These are phyloP conservation scores for Liriodendron chinense DNA, from an alignment of 164 flowering plant species.

Conservation along the genomic window DNA sequence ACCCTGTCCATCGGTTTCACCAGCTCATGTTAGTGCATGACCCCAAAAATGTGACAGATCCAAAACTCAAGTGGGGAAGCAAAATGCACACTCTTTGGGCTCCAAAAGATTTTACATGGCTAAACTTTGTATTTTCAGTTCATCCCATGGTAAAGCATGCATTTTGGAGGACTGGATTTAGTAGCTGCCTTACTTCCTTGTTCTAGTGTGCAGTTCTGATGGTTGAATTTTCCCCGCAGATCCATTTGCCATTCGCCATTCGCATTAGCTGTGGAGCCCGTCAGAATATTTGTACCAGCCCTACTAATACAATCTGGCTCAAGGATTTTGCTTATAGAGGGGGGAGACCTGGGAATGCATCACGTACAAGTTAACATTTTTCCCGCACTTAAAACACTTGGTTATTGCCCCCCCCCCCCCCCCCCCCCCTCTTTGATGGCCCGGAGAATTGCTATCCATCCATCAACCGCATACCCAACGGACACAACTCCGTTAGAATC, in stretches of 20 bases:
- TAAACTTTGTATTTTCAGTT: too few relatives aligned
- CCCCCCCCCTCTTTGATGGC: slow-evolving; percentile 69
- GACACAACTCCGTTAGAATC: slow-evolving; percentile 73
- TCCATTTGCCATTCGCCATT: slow-evolving; percentile 69
- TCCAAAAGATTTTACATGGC: too few relatives aligned
- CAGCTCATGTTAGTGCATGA: too few relatives aligned
- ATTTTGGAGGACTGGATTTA: background rate
- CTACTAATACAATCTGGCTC: slow-evolving; percentile 71
- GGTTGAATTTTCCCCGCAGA: slow-evolving; percentile 32
- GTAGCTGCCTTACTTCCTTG: background rate
- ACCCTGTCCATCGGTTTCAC: too few relatives aligned
- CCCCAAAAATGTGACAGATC: too few relatives aligned
- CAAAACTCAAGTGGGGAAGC: too few relatives aligned
- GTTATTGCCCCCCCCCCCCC: slow-evolving; percentile 80
- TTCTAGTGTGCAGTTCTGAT: background rate
- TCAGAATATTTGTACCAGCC: slow-evolving; percentile 46
- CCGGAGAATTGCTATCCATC: slow-evolving; percentile 88
- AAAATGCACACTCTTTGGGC: too few relatives aligned
- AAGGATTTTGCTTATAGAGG: slow-evolving; percentile 91
- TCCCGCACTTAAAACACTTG: slow-evolving; percentile 71
- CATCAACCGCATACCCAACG: slow-evolving; percentile 63
- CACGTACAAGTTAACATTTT: slow-evolving; percentile 55
- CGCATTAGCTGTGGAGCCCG: slow-evolving; percentile 98
- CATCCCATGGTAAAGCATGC: too few relatives aligned
- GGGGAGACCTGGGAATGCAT: slow-evolving; percentile 71